Percentiles rank a stretch among this genome's conserved stretches.
These are phyloP conservation scores for Musa troglodytarum DNA, from an alignment of 176 grass and related monocot species.

Conservation along the genomic window DNA sequence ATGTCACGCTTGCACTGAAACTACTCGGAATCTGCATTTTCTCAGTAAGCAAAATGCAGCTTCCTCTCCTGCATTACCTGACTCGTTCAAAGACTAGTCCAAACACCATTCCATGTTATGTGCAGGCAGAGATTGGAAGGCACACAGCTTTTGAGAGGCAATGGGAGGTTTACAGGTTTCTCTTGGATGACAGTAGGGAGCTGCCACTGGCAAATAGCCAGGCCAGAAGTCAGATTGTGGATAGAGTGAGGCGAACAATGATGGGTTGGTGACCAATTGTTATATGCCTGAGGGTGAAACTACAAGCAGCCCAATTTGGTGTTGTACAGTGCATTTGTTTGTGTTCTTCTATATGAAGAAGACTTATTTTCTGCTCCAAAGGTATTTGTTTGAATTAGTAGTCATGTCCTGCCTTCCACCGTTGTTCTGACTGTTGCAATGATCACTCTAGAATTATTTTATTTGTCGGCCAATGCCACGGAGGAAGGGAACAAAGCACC, in stretches of 20 bases:
- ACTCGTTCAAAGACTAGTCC: background rate
- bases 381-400: no score
- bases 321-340: no score
- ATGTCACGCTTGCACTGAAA: slow-evolving; percentile 76
- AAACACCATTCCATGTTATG: slow-evolving; percentile 5
- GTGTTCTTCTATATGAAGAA: no score
- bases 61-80: background rate
- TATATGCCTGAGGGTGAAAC: background rate
- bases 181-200: slow-evolving; percentile 66
- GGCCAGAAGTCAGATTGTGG: slow-evolving; percentile 56
- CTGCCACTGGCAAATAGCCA: slow-evolving; percentile 52
- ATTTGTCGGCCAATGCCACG: no score
- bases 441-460: no score
- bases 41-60: slow-evolving; percentile 44
- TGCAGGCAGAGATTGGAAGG: slow-evolving; percentile 84
- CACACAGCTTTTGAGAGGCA: slow-evolving; percentile 57
- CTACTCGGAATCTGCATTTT: slow-evolving; percentile 87
- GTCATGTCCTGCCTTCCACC: no score
- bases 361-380: no score
- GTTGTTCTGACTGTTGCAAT: no score
- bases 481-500: no score
- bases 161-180: slow-evolving; percentile 96
- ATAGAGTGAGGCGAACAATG: slow-evolving; percentile 76
- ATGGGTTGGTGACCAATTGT: slow-evolving; percentile 43
- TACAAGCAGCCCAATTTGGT: no score